Base-by-base conservation (phyloP, 2,329 filamentous ascomycete species). In the Pseudogymnoascus sp. region DNA sequence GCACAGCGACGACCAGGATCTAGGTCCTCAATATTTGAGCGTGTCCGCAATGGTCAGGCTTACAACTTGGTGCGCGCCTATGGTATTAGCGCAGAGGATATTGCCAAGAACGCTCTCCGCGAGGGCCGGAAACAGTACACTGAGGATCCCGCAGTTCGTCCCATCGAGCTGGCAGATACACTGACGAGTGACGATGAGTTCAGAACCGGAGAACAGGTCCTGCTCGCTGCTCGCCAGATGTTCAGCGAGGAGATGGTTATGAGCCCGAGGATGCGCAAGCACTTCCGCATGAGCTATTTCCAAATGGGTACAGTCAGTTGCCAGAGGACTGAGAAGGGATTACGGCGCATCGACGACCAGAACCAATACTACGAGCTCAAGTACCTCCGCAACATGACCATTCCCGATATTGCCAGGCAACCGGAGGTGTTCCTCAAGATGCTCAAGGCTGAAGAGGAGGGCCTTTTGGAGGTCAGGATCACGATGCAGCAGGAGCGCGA, bases 291-390 rank as follows among this genome's bases (percentile, higher is more conserved):
- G 67, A 86, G 86, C 58, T 96, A 90, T 74, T 97, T 97, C 71
- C 84, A 86, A 70, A 87, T 87, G 67, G 91, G 92, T 24, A 83
- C 89, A 61, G 86, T 99, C 63, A 92, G 93, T 76, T 96, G 92
- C 73, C 85, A 84, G 64, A 86, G 94, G 61, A 99, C 94, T 0
- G 92, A 97, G 63, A 99, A 97, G 75, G 94, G 94, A 29, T 78
- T 97, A 60, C 89, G 90, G 62, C 90, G 90, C 70, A 97, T 99
- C 67, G 92, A 96, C 68, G 93, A 97, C 64, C 86, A 94, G 24
- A 92, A 97, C 70, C 91, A 92, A 0, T 97, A 95, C 74, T 97
- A 97, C 72, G 94, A 97, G 74, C 90, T 99, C 78, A 96, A 99
- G 74, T 99, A 99, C 69, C 81, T 99, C 17, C 86, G 91, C 66